Base-by-base conservation (phyloP, 75 land plant species). In the Pseudotsuga menziesii region DNA sequence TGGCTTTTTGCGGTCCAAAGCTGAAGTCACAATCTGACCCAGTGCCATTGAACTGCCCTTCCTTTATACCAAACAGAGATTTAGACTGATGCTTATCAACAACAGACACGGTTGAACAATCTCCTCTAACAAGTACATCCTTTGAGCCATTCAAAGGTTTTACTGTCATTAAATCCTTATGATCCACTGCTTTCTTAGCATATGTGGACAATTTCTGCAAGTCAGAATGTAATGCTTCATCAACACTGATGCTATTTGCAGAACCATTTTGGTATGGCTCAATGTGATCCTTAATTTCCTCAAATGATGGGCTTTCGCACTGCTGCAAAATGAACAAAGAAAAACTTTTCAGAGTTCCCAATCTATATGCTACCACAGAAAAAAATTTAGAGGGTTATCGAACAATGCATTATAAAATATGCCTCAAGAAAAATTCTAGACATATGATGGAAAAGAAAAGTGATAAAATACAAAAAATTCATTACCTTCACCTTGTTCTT, bases 401-500 rank as follows among this genome's bases (percentile, higher is more conserved):
- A 19, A 36, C 17, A 26, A n/a, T 39, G 44, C 5, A n/a, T 2
- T 39, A 39, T 9, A 67, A 26, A 67, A 19, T 19, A 11, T 17
- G 8, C 44, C 44, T 41, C 5, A 0, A n/a, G 17, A 63, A 29
- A 39, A 36, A 2, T 29, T 17, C 39, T 39, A n/a, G 20, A 67
- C 35, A 67, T 35, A 39, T 41, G 44, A 41, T 2, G 1, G 44
- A 41, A 41, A 41, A 41, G 0, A 41, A 67, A 2, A 17, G 17
- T 11, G 48, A 5, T 8, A 67, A 44, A 67, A 67, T 7, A 67
- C 16, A 16, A 22, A 19, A 35, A 35, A 67, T 6, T 8, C 5
- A 39, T 39, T 20, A 67, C 71, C 71, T 67, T 69, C n/a, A 20
- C 23, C 9, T 69, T 69, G 35, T 69, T 69, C n/a, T 69, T 69